These are phyloP conservation scores for Zoysia japonica DNA, from an alignment of 176 grass and related monocot species.

Conservation along the genomic window DNA sequence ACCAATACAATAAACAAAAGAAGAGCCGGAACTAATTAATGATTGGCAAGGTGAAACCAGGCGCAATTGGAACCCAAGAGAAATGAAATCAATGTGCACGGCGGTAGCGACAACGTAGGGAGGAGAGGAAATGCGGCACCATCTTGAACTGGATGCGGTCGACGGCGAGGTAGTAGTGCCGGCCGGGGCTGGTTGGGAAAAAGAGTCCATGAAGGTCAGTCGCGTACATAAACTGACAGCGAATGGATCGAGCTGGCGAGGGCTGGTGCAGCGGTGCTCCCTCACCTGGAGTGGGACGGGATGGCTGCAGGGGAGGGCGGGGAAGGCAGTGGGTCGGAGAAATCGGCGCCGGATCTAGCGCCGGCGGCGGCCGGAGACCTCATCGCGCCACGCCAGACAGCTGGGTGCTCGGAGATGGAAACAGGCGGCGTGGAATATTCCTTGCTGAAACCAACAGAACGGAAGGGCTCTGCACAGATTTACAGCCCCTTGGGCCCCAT, in stretches of 20 bases:
- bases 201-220: not conserved
- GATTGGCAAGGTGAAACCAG: not conserved
- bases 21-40: not conserved
- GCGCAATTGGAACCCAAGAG: no score
- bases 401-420: not conserved
- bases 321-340: conserved; percentile 41
- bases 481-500: not conserved
- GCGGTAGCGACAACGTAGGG: not conserved
- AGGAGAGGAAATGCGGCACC: conserved; percentile 29
- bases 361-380: conserved; percentile 18
- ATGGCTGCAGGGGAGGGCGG: conserved; percentile 27
- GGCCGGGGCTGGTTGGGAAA: conserved; percentile 47
- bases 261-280: no score
- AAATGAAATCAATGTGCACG: not conserved
- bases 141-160: conserved; percentile 84
- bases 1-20: not conserved
- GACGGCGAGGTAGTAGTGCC: conserved; percentile 76
- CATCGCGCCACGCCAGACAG: conserved; percentile 13
- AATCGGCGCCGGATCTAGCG: conserved; percentile 29
- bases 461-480: not conserved
- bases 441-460: not conserved
- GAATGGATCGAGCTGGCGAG: not conserved
- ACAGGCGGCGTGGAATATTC: not conserved
- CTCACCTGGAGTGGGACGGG: conserved; percentile 45
- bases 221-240: not conserved